Evolutionary conservation across 2,329 filamentous ascomycete genomes (phyloP).

Genomic region (Westerdykella sp.): DNA sequence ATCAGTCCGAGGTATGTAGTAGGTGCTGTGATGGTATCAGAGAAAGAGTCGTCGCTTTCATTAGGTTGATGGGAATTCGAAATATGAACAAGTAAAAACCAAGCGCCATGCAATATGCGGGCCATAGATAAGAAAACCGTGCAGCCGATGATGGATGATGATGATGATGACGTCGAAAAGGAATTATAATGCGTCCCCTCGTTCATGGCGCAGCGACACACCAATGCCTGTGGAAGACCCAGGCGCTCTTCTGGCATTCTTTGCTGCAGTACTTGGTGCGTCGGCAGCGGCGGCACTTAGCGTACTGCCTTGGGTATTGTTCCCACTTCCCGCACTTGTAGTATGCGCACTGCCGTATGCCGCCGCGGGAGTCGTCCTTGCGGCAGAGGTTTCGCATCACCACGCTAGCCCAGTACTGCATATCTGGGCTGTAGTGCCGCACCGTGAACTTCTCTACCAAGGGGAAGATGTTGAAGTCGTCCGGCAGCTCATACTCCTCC

Average conservation of each 20-base stretch:
- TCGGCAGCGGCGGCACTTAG: constrained; percentile 92
- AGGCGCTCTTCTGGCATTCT: constrained; percentile 97
- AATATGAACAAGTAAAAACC: constrained; percentile 19
- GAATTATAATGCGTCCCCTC: constrained; percentile 15
- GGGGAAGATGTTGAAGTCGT: constrained; percentile 98
- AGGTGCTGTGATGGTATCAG: constrained; percentile 27
- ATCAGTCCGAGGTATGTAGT: constrained; percentile 11
- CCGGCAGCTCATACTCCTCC: constrained; percentile 83
- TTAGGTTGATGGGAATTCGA: constrained; percentile 32
- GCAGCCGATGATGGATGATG: constrained; percentile 20
- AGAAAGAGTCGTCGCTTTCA: constrained; percentile 31
- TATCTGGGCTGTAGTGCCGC: constrained; percentile 87
- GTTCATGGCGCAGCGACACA: constrained; percentile 65
- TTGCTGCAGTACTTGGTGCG: constrained; percentile 99
- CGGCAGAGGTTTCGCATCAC: constrained; percentile 98
- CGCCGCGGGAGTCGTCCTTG: constrained; percentile 90
- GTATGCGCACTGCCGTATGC: constrained; percentile 94
- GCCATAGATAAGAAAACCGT: constrained; percentile 25
- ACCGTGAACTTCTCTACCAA: constrained; percentile 98
- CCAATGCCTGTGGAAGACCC: constrained; percentile 98
- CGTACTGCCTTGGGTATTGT: constrained; percentile 91
- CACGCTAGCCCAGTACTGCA: constrained; percentile 99
- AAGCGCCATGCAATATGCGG: constrained; percentile 40
- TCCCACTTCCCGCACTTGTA: constrained; percentile 99
- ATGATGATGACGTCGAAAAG: constrained; percentile 24